Percentiles rank a stretch among this genome's conserved stretches.
phyloP scores from a whole-genome alignment of 2,329 filamentous ascomycete genomes.

The Aspergillus aculeatus region DNA sequence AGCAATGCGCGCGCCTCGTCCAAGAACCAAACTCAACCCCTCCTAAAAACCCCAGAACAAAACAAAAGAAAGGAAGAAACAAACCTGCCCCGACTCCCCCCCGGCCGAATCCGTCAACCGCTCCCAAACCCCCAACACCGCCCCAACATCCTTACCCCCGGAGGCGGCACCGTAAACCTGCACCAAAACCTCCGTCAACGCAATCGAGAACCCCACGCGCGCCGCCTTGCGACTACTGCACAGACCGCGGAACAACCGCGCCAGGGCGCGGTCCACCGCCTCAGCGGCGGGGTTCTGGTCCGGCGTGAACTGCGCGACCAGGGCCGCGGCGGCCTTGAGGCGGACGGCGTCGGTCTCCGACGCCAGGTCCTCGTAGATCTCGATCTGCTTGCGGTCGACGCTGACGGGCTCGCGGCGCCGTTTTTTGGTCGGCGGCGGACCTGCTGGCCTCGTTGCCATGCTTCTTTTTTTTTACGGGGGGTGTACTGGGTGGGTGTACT shows the following conservation, averaged over 20 bases:
- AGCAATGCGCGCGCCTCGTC: no score
- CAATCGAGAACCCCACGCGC: conserved; percentile 83
- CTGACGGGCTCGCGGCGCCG: conserved; percentile 42
- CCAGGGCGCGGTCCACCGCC: conserved; percentile 44
- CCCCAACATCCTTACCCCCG: conserved; percentile 38
- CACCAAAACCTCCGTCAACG: conserved; percentile 75
- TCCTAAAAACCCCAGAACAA: neutral
- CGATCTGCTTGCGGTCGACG: conserved; percentile 47
- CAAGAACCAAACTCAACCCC: no score
- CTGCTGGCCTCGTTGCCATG: conserved; percentile 23
- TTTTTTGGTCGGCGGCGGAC: conserved; percentile 30
- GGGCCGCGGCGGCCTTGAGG: conserved; percentile 45
- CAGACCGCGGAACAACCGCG: conserved; percentile 78
- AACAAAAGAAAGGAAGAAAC: conserved; percentile 14
- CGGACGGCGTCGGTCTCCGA: conserved; percentile 48
- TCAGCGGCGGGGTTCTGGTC: conserved; percentile 42
- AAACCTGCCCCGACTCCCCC: conserved; percentile 55
- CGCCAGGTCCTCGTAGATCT: conserved; percentile 51
- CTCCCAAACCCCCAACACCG: conserved; percentile 53
- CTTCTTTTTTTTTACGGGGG: neutral
- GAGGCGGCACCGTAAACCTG: conserved; percentile 58
- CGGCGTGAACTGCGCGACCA: conserved; percentile 46
- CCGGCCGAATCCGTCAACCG: conserved; percentile 53
- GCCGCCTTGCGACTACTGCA: conserved; percentile 88
- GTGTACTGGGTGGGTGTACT: neutral